phyloP scores from a whole-genome alignment of 73 alveolate species.

The Symbiodinium natans region DNA sequence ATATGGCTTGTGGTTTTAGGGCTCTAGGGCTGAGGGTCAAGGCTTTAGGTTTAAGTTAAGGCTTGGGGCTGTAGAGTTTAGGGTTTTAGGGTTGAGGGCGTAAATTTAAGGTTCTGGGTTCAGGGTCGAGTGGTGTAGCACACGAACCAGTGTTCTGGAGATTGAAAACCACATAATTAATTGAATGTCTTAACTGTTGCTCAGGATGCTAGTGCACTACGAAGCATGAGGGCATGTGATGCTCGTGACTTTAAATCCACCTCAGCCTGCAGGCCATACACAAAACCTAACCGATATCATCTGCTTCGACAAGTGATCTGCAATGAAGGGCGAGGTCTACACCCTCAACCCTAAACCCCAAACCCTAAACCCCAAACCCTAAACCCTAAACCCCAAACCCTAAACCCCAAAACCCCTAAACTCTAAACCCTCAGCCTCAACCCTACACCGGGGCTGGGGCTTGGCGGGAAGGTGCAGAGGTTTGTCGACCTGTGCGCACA shows the following conservation, averaged over 20 bases:
- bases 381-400: background rate
- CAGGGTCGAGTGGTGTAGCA: no score
- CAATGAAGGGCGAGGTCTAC: no score
- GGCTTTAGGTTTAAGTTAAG: background rate
- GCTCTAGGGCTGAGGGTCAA: no score
- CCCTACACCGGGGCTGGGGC: background rate
- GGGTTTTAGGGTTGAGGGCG: background rate
- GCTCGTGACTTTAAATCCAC: background rate
- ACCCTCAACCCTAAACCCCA: no score
- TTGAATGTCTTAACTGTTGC: no score
- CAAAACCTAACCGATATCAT: background rate
- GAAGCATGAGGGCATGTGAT: background rate
- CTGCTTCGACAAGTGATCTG: background rate
- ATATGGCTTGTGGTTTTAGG: no score
- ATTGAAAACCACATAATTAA: no score
- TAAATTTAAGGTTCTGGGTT: no score
- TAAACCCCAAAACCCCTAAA: background rate
- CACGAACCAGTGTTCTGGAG: no score
- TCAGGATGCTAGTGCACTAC: no score
- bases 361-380: background rate
- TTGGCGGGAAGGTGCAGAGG: background rate
- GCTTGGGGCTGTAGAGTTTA: background rate
- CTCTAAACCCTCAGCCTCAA: background rate
- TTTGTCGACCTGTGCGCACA: background rate
- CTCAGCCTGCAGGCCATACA: background rate